These are phyloP conservation scores for Mycena pura DNA, from an alignment of 768 basidiomycete species.

Conservation along the genomic window DNA sequence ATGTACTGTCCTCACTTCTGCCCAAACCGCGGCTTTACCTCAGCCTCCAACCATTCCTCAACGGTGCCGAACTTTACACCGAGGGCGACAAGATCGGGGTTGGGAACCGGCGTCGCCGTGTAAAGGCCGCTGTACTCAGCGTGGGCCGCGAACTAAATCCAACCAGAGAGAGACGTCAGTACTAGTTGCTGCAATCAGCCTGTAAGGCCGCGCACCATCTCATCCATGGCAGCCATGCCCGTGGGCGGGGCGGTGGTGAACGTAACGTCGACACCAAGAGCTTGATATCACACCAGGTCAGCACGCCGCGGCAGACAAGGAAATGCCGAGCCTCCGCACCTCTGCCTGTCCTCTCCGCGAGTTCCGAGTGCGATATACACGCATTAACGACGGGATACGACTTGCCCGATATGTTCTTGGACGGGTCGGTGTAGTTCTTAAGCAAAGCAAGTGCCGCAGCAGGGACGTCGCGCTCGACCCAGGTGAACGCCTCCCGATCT, in stretches of 20 bases:
- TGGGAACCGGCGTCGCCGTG: not conserved
- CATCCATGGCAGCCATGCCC: not conserved
- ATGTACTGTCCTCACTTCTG: no score
- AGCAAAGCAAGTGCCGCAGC: not conserved
- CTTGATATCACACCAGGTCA: no score
- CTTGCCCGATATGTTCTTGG: not conserved
- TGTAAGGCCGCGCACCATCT: not conserved
- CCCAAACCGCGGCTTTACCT: conserved; percentile 10
- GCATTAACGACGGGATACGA: not conserved
- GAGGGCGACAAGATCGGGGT: conserved; percentile 8
- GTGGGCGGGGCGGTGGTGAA: not conserved
- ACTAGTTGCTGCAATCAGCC: not conserved
- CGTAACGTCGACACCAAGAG: not conserved
- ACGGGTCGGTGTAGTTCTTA: not conserved
- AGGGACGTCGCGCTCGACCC: not conserved
- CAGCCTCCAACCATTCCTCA: conserved; percentile 6
- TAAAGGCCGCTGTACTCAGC: conserved; percentile 8
- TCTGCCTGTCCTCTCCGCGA: no score
- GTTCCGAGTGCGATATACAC: no score
- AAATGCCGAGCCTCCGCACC: no score
- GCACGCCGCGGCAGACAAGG: no score
- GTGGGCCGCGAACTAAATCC: not conserved
- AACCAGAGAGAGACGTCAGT: not conserved
- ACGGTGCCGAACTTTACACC: conserved; percentile 12
- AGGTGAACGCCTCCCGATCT: not conserved